These are phyloP conservation scores for Scorias spongiosa DNA, from an alignment of 2,329 filamentous ascomycete genomes.

Conservation along the genomic window DNA sequence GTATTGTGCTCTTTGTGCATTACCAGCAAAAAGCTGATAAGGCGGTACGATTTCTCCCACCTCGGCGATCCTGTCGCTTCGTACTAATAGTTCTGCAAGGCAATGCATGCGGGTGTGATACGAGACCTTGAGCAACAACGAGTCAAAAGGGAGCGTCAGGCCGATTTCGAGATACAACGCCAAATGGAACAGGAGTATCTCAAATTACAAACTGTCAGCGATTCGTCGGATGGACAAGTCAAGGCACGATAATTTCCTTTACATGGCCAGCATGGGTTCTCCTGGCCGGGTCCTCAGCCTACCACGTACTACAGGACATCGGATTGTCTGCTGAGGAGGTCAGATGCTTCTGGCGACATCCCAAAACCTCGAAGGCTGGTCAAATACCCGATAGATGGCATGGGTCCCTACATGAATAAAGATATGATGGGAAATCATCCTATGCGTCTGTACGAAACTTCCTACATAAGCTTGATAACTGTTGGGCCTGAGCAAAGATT, in stretches of 20 bases:
- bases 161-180: conserved; percentile 87
- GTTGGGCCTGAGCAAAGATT: no score
- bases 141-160: conserved; percentile 75
- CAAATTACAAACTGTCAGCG: conserved; percentile 66
- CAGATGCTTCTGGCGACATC: no score
- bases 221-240: conserved; percentile 21
- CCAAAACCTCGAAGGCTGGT: no score
- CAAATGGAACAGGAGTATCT: conserved; percentile 77
- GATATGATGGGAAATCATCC: no score
- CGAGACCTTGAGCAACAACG: conserved; percentile 91
- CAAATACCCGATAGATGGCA: no score
- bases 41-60: conserved; percentile 41
- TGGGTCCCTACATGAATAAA: no score
- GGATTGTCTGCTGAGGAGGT: no score
- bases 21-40: conserved; percentile 75
- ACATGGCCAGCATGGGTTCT: not conserved
- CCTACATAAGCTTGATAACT: no score
- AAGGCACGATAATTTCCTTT: not conserved
- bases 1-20: conserved; percentile 75
- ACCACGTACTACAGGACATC: no score
- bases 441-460: no score
- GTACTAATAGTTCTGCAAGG: conserved; percentile 34
- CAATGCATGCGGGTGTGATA: conserved; percentile 90
- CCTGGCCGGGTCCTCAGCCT: no score
- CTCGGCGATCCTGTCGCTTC: not conserved